Evolutionary conservation across 139 green algal species (phyloP), one percentile per base, ranked within the genome.

Genomic region (Auxenochlorella pyrenoidosa): DNA sequence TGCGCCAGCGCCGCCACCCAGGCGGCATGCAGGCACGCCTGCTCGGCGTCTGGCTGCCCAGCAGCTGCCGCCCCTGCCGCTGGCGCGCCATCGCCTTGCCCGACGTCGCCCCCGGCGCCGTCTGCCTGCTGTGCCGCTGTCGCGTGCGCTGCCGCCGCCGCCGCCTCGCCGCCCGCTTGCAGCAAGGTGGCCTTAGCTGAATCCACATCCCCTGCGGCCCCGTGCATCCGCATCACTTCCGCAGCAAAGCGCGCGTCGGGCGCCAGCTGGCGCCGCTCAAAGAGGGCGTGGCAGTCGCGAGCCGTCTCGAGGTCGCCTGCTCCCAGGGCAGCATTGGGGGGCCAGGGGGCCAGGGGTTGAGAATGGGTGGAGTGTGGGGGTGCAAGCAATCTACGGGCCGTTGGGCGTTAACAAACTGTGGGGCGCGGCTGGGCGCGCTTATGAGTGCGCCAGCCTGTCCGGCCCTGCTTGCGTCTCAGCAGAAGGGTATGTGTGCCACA

Each of bases 1-100:
- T 34, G 18, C 0, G 84, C 84, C 36, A 88, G 84, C 63, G 71
- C 71, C 32, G 21, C 71, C 71, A 76, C 47, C 32, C 77, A 70
- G 30, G 84, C 84, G 3, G 60, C 84, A 38, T 88, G 76, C 76
- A 88, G 44, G 32, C 41, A 13, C 22, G 60, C 84, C 19, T 68
- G 24, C 41, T 59, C 44, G 1, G 26, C 54, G 15, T 70, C 54
- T 24, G 79, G 34, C 58, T 28, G n/a, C 34, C 4, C 63, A 1
- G n/a, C 34, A 12, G 70, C n/a, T 38, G 36, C 75, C 1, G 59
- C 75, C 13, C 19, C 59, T 8, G 18, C 44, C 21, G 70, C 44
- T 10, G 58, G 30, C 30, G 1, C 28, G 47, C 22, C 75, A 15
- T 12, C 28, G 28, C 8, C 26, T 22, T 2, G 15, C 10, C 16